Percentiles rank a stretch among this genome's conserved stretches.
Evolutionary conservation across 768 basidiomycete species (phyloP).

Genomic region (Rubroboletus pulcherrimus): DNA sequence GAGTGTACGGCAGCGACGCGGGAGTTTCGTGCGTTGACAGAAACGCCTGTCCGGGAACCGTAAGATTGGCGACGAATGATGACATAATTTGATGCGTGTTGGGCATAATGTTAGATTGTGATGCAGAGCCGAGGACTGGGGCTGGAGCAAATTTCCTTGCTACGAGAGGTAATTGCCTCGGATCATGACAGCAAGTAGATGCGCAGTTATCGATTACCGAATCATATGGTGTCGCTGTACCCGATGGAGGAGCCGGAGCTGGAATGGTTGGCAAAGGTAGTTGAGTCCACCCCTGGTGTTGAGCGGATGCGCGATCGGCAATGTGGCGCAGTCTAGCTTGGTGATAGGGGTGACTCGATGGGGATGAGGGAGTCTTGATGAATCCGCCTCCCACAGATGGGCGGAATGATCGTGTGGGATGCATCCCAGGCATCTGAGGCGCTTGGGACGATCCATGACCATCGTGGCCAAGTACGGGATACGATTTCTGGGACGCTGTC

Average conservation of each 20-base stretch:
- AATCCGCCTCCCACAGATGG: constrained; percentile 5
- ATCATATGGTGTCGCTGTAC: not conserved
- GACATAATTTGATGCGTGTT: constrained; percentile 1
- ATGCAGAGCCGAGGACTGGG: not conserved
- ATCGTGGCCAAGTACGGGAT: not conserved
- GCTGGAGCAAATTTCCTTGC: not conserved
- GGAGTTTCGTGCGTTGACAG: not conserved
- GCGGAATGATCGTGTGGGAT: constrained; percentile 4
- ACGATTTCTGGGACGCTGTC: constrained; percentile 1
- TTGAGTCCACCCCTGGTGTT: constrained; percentile 3
- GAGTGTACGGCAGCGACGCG: not conserved
- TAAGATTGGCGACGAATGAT: not conserved
- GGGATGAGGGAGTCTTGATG: not conserved
- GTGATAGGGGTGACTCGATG: constrained; percentile 14
- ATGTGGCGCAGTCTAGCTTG: constrained; percentile 11
- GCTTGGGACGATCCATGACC: not conserved
- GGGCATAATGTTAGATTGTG: constrained; percentile 1
- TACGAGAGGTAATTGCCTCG: not conserved
- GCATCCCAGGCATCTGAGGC: not conserved
- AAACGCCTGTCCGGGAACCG: not conserved
- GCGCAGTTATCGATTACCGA: not conserved
- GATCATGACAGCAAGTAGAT: not conserved
- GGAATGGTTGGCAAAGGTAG: not conserved
- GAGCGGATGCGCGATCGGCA: constrained; percentile 12
- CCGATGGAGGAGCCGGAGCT: not conserved